Percentiles rank a stretch among this genome's conserved stretches.
Conservation (phyloP, 2,329 filamentous ascomycete species). For the Fusarium aywerte region DNA sequence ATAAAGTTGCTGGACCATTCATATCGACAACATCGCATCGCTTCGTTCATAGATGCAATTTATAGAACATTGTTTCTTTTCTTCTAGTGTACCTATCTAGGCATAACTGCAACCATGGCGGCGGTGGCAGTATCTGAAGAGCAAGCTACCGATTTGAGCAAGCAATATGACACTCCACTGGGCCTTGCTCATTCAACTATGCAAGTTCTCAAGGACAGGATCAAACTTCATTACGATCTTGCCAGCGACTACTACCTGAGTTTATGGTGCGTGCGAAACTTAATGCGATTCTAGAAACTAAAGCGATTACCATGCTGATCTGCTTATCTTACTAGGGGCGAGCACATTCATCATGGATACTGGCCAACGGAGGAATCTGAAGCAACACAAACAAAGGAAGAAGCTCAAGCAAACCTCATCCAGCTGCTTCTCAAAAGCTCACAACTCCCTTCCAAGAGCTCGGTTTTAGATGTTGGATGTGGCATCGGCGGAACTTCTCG, state of each 20-base stretch:
- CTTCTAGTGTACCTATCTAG: neutral
- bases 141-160: conserved; percentile 53
- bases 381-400: conserved; percentile 64
- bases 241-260: conserved; percentile 71
- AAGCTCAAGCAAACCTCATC: conserved; percentile 67
- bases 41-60: neutral
- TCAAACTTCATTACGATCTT: conserved; percentile 70
- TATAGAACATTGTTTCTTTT: neutral
- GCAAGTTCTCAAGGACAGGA: conserved; percentile 65
- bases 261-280: conserved; percentile 59
- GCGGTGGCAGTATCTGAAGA: conserved; percentile 13
- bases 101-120: conserved; percentile 20
- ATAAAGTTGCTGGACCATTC: neutral
- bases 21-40: neutral
- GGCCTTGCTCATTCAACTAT: conserved; percentile 59
- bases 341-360: conserved; percentile 72
- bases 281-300: neutral
- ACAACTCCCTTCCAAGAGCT: conserved; percentile 39
- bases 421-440: conserved; percentile 60
- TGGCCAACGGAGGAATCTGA: conserved; percentile 61
- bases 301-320: neutral
- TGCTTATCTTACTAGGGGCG: conserved; percentile 58
- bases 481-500: conserved; percentile 69
- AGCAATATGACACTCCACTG: conserved; percentile 58
- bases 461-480: conserved; percentile 68